Evolutionary conservation across 2,329 filamentous ascomycete species (phyloP).

Genomic region (Ceratocystis smalleyi): DNA sequence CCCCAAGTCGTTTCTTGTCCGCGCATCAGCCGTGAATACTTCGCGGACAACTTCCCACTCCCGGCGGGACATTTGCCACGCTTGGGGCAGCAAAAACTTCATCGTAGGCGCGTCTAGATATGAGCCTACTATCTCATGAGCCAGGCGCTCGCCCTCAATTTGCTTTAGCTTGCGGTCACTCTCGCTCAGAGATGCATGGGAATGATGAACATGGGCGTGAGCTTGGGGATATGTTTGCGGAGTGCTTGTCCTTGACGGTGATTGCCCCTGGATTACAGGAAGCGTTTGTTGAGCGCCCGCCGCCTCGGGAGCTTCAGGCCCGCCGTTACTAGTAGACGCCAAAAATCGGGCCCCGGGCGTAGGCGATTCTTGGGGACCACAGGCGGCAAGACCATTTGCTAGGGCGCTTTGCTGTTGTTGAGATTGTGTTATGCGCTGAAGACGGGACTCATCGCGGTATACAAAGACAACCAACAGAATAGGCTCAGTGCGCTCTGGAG

Average conservation of each 20-base stretch:
- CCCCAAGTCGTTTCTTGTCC: slow-evolving; percentile 46
- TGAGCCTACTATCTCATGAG: slow-evolving; percentile 47
- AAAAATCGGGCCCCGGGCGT: slow-evolving; percentile 21
- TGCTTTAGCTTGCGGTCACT: slow-evolving; percentile 13
- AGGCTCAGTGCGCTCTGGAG: slow-evolving; percentile 53
- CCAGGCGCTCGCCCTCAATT: slow-evolving; percentile 37
- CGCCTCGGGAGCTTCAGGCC: neutral
- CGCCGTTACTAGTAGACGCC: neutral
- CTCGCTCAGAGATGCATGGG: neutral
- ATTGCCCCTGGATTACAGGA: slow-evolving; percentile 8
- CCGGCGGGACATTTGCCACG: slow-evolving; percentile 48
- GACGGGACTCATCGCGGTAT: slow-evolving; percentile 44
- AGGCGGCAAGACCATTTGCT: neutral
- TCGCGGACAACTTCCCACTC: slow-evolving; percentile 61
- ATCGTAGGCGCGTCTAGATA: slow-evolving; percentile 50
- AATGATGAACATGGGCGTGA: neutral
- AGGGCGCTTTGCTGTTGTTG: neutral
- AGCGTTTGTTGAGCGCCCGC: slow-evolving; percentile 22
- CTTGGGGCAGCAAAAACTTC: slow-evolving; percentile 53
- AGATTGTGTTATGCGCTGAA: neutral
- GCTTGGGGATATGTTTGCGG: neutral
- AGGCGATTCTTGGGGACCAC: slow-evolving; percentile 21
- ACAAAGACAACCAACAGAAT: slow-evolving; percentile 76
- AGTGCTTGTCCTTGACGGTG: neutral
- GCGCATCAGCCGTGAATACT: slow-evolving; percentile 50